Percentiles rank a stretch among this genome's conserved stretches.
phyloP scores from a whole-genome alignment of 345 rosid genomes.

The Hibiscus trionum region DNA sequence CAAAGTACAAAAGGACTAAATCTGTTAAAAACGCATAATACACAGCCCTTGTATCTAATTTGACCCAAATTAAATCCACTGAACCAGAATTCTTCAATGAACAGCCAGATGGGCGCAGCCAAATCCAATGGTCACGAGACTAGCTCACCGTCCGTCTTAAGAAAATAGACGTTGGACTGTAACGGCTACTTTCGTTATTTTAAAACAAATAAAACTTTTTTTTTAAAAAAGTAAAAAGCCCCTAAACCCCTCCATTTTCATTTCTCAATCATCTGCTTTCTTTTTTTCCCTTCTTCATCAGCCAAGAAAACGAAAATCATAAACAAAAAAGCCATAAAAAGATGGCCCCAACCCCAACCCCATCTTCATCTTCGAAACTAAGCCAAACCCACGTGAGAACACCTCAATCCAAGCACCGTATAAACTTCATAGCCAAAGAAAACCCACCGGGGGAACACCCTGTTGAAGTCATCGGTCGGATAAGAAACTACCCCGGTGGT shows the following conservation, averaged over 20 bases:
- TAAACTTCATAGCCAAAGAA: conserved; percentile 52
- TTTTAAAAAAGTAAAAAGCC: conserved; percentile 6
- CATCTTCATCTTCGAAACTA: conserved; percentile 40
- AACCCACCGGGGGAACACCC: conserved; percentile 64
- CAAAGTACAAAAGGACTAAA: too few species aligned
- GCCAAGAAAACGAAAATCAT: conserved; percentile 18
- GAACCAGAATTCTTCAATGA: background rate
- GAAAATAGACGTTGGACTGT: conserved; percentile 26
- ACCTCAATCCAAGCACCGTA: conserved; percentile 70
- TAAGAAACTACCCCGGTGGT: conserved; percentile 56
- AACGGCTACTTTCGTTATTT: conserved; percentile 40
- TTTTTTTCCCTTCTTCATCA: background rate
- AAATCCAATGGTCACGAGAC: background rate
- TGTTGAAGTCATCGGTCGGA: conserved; percentile 77
- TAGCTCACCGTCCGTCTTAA: background rate
- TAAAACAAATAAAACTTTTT: conserved; percentile 3
- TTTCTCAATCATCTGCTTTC: background rate
- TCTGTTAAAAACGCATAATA: too few species aligned
- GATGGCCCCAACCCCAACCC: conserved; percentile 84
- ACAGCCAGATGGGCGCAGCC: background rate
- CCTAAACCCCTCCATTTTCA: conserved; percentile 2
- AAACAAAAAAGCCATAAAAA: too few species aligned
- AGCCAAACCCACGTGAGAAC: conserved; percentile 45
- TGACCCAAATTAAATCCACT: background rate
- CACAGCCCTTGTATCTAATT: background rate